Evolutionary conservation across 306 rosid genomes (phyloP), one percentile per base, ranked within the genome.

Genomic region (Fagus crenata): DNA sequence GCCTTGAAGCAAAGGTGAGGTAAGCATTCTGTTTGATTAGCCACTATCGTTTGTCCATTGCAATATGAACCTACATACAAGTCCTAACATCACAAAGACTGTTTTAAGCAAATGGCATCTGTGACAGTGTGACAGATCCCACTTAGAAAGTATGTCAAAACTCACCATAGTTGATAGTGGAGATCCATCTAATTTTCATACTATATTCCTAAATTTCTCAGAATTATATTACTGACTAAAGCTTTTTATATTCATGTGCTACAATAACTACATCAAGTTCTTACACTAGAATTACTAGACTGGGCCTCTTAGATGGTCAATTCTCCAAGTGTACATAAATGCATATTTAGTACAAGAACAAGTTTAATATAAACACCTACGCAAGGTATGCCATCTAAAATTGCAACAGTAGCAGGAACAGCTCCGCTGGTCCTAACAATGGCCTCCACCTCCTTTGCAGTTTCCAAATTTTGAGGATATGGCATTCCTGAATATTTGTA

Each of bases 341-440:
- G n/a, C 33, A 35, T 15, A 74, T 22, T 32, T n/a, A 60, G 11
- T 63, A 78, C 42, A 65, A 77, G 72, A 75, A 61, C 65, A 76
- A 49, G 74, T 65, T 13, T 18, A 59, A 65, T 35, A 54, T 80
- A 84, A 72, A 82, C 79, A 94, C 98, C 98, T 84, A 92, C 55
- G 82, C 93, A 87, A 64, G 97, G 97, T 39, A 70, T 81, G 83
- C 98, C 98, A 81, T 90, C 93, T 82, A 94, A 83, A 85, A 94
- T 92, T 43, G 98, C 98, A 78, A 92, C 72, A 79, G 98, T 94
- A 39, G 98, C 98, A 54, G 98, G 97, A 90, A 92, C 92, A 18
- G 98, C 96, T 56, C 97, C 97, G 2, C 90, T 90, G 69, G 81
- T 80, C 78, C 93, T 89, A 68, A 94, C 92, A 37, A 89, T 80